phyloP scores from a whole-genome alignment of 352 stramenopile species.

The Pythium plurisporium region DNA sequence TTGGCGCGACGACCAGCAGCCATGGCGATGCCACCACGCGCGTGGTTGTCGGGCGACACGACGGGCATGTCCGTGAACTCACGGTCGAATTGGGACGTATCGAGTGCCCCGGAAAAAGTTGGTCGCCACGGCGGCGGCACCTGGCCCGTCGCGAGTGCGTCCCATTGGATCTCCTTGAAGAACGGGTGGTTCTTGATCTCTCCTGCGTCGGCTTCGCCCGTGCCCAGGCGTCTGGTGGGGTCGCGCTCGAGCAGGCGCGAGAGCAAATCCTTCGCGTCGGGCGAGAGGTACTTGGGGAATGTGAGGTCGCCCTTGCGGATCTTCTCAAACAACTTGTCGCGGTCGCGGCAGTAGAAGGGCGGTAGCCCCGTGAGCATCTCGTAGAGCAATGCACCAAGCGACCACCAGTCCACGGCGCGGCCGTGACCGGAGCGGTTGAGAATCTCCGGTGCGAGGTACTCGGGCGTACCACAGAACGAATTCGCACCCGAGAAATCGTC shows the following conservation, averaged over 20 bases:
- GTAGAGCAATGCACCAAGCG: constrained; percentile 95
- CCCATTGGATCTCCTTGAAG: constrained; percentile 90
- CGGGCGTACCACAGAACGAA: constrained; percentile 91
- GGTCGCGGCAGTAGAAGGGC: constrained; percentile 95
- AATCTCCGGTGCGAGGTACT: constrained; percentile 92
- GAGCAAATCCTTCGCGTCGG: constrained; percentile 94
- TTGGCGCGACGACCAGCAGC: constrained; percentile 24
- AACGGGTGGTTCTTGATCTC: constrained; percentile 98
- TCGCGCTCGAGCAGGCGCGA: constrained; percentile 95
- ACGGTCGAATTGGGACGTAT: constrained; percentile 97
- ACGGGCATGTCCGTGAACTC: constrained; percentile 97
- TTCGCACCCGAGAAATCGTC: constrained; percentile 90
- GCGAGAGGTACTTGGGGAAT: constrained; percentile 94
- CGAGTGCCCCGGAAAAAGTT: constrained; percentile 89
- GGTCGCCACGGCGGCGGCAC: constrained; percentile 91
- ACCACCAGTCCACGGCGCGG: constrained; percentile 96
- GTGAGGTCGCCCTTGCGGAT: constrained; percentile 93
- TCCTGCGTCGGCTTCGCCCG: constrained; percentile 92
- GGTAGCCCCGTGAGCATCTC: constrained; percentile 97
- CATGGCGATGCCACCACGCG: constrained; percentile 54
- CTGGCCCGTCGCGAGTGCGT: constrained; percentile 79
- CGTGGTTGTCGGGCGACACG: constrained; percentile 85
- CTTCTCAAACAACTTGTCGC: constrained; percentile 95
- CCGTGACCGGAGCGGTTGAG: constrained; percentile 86
- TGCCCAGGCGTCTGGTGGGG: constrained; percentile 96